Base-by-base conservation (phyloP, 2,329 filamentous ascomycete species). In the Diaporthe velutina region DNA sequence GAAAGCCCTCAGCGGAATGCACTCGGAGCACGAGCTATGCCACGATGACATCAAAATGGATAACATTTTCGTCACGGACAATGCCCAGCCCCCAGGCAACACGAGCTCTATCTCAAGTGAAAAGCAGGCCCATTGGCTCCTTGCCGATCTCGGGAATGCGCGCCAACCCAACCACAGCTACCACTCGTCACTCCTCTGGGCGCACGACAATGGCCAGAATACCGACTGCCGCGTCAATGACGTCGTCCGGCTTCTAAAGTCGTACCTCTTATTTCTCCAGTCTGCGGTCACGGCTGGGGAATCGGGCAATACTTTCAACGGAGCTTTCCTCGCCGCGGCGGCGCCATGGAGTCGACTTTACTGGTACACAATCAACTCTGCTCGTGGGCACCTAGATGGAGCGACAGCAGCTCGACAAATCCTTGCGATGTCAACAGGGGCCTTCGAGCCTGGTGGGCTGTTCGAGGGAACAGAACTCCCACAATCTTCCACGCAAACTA, bases 11-110 rank as follows among this genome's bases (percentile, higher is more conserved):
- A 75, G 76, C 38, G 48, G 60, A 28, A 79, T 83, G 60, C 82
- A 83, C 75, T 58, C 33, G 13, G 30, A 76, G 2, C 73, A 79
- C 22, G 60, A 76, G 8, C 78, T 83, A 2, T 83, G 82, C 52
- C 81, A 83, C 71, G 82, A 83, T 58, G 82, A 83, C 57, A 74
- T 83, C 67, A 83, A 83, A 74, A 75, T 78, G 10, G 80, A 80
- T 70, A 83, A 83, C 50, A 80, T 83, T 64, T 81, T 83, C 66
- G 74, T 82, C 17, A 75, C 75, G 1, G 61, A 50, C 12, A 35
- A 19, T 28, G 28, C 28, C 10, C 42, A 35, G 42, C 12, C 61
- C 33, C 28, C 42, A 52, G 30, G 12, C 10, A 68, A 52, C 1
- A 38, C 38, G 13, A 73, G 42, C 28, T n/a, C 38, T 17, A 45